Base-by-base conservation (phyloP, 768 basidiomycete genomes). In the Sarcodon aspratus region DNA sequence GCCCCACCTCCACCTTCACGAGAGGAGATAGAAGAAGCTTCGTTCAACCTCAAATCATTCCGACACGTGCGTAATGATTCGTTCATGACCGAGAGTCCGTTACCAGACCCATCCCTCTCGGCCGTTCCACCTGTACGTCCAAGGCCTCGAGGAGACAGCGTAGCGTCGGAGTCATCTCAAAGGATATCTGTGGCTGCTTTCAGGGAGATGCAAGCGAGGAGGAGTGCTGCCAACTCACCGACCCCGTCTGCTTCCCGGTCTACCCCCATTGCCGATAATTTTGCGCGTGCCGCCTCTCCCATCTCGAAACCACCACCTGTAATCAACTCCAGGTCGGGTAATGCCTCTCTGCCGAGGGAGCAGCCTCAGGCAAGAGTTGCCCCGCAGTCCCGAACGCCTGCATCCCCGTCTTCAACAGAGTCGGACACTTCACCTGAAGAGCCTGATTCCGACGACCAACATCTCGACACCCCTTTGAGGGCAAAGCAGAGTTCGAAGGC, bases 121-220 rank as follows among this genome's bases (percentile, higher is more conserved):
- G 33, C 47, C n/a, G 63, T 67, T 1, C 69, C 76, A 4, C 64
- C 69, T 9, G 66, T 60, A 6, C 58, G 58, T 7, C 59, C 73
- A 15, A 74, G 81, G 1, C 75, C 78, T 12, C 74, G 85, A 55
- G 76, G 71, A 17, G 66, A 69, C 40, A 82, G 82, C 61, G 55
- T 70, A 52, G 72, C 74, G 13, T 82, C 82, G 3, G 79, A 82
- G 3, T 69, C 78, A 6, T 79, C 80, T 1, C 85, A 85, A 53
- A 75, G 84, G 47, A 88, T 89, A 21, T 83, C 83, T 7, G 80
- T 89, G 33, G 86, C 84, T 2, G 86, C 86, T 3, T 89, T 89
- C 59, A 76, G 82, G 48, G 85, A 88, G 67, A 83, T 76, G 15
- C 82, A 85, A 49, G 81, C 84, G 4, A 68, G 84, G 37, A 71